These are phyloP conservation scores for Pleurotus djamor DNA, from an alignment of 768 basidiomycete genomes.

Conservation along the genomic window DNA sequence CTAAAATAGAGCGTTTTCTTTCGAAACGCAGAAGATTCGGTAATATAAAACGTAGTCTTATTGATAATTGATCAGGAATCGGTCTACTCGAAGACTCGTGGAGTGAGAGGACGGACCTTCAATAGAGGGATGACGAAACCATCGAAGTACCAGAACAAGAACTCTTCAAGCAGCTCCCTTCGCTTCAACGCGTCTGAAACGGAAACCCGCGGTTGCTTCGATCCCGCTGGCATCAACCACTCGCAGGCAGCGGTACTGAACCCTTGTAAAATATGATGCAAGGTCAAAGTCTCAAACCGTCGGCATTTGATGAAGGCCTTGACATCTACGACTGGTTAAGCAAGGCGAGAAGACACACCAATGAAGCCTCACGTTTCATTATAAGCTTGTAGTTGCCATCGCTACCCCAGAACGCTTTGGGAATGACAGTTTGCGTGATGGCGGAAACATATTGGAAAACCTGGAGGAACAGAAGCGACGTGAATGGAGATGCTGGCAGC, in stretches of 20 bases:
- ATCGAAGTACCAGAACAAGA: conserved; percentile 94
- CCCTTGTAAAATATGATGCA: conserved; percentile 77
- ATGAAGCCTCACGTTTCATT: conserved; percentile 44
- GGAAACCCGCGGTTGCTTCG: conserved; percentile 45
- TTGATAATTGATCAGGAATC: too few species aligned
- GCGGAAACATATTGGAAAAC: conserved; percentile 67
- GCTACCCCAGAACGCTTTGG: conserved; percentile 78
- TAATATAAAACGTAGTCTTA: conserved; percentile 95
- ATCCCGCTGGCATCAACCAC: conserved; percentile 64
- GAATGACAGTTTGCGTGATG: conserved; percentile 69
- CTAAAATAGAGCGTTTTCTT: conserved; percentile 89
- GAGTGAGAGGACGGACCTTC: conserved; percentile 46
- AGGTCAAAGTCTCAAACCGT: conserved; percentile 76
- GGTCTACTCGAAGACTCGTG: neutral
- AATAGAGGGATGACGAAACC: conserved; percentile 78
- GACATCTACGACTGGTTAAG: conserved; percentile 45
- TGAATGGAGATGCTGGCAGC: neutral
- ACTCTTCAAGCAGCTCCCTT: conserved; percentile 80
- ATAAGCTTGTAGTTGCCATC: conserved; percentile 59
- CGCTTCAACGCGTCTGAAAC: conserved; percentile 74
- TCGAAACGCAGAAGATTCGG: conserved; percentile 84
- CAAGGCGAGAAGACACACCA: neutral
- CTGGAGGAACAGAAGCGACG: conserved; percentile 30
- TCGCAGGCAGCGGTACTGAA: conserved; percentile 74
- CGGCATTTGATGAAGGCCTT: conserved; percentile 71